phyloP scores from a whole-genome alignment of 2,329 filamentous ascomycete species.

The Neonectria ditissima region DNA sequence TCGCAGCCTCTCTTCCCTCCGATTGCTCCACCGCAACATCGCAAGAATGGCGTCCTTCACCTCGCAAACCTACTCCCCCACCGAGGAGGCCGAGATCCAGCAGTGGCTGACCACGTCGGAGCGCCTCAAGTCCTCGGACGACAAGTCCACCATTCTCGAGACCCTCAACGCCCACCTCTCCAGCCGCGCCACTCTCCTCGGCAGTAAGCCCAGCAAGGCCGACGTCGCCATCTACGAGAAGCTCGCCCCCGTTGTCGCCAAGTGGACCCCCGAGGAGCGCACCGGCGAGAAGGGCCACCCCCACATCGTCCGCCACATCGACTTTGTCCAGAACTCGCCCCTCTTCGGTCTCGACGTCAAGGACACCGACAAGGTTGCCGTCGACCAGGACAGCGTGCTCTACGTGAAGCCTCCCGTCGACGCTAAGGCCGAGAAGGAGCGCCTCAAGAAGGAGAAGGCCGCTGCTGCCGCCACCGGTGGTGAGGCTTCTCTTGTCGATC shows the following conservation, averaged over 20 bases:
- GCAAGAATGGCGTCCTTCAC: slow-evolving; percentile 75
- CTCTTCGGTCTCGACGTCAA: slow-evolving; percentile 78
- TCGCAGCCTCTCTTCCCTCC: slow-evolving; percentile 53
- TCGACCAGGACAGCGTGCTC: slow-evolving; percentile 83
- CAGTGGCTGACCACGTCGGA: slow-evolving; percentile 87
- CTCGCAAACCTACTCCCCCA: slow-evolving; percentile 76
- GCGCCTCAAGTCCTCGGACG: slow-evolving; percentile 68
- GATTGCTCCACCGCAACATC: slow-evolving; percentile 43
- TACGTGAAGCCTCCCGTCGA: slow-evolving; percentile 92
- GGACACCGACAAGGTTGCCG: slow-evolving; percentile 78
- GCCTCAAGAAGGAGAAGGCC: slow-evolving; percentile 95
- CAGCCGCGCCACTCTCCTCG: slow-evolving; percentile 88
- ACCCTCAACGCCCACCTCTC: slow-evolving; percentile 89
- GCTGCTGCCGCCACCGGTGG: slow-evolving; percentile 68
- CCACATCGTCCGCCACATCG: slow-evolving; percentile 89
- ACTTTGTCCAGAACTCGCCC: slow-evolving; percentile 93
- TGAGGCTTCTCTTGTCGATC: slow-evolving; percentile 65
- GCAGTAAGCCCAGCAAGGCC: slow-evolving; percentile 88
- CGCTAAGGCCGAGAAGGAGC: slow-evolving; percentile 95
- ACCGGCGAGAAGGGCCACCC: slow-evolving; percentile 91
- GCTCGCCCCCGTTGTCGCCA: slow-evolving; percentile 79
- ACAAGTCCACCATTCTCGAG: slow-evolving; percentile 77
- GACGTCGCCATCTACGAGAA: slow-evolving; percentile 86
- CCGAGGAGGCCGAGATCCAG: slow-evolving; percentile 87
- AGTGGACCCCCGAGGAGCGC: slow-evolving; percentile 86